A percentile compares a stretch with the other conserved stretches of the same genome.
Conservation (phyloP, 768 basidiomycete genomes). For the Thelephora aurantiotincta region DNA sequence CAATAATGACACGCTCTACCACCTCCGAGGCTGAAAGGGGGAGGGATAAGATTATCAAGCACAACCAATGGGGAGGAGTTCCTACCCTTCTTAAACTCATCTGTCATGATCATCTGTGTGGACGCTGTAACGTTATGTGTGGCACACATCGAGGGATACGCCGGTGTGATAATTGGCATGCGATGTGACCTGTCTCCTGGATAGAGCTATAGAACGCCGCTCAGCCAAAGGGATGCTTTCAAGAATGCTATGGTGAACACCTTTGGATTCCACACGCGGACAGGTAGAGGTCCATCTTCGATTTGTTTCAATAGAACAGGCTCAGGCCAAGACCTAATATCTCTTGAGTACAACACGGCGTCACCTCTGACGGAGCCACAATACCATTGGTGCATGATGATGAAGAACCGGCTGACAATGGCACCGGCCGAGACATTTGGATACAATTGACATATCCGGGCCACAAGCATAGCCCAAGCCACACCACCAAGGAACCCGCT, state of each 20-base stretch:
- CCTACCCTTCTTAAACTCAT: conserved; percentile 86
- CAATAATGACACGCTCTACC: conserved; percentile 83
- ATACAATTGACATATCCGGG: conserved; percentile 96
- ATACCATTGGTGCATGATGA: conserved; percentile 95
- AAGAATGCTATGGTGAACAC: conserved; percentile 21
- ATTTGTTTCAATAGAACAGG: conserved; percentile 96
- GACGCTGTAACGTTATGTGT: conserved; percentile 96
- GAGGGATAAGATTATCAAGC: too few relatives aligned
- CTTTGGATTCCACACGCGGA: conserved; percentile 97
- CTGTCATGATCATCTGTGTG: conserved; percentile 91
- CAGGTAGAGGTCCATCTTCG: conserved; percentile 85
- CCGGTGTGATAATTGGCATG: conserved; percentile 99
- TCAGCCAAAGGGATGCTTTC: neutral
- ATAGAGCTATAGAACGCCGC: conserved; percentile 53
- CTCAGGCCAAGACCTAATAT: conserved; percentile 89
- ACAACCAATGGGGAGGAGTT: neutral
- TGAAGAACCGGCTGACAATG: conserved; percentile 95
- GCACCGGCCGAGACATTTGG: conserved; percentile 89
- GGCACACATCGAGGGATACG: conserved; percentile 97
- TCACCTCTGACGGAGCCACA: conserved; percentile 14
- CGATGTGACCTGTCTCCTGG: conserved; percentile 87
- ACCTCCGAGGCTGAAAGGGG: conserved; percentile 70
- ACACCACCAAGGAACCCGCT: conserved; percentile 97
- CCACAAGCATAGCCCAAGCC: conserved; percentile 98
- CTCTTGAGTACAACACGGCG: conserved; percentile 5